phyloP scores from a whole-genome alignment of 495 filamentous ascomycete genomes.

The Xylaria nigripes region DNA sequence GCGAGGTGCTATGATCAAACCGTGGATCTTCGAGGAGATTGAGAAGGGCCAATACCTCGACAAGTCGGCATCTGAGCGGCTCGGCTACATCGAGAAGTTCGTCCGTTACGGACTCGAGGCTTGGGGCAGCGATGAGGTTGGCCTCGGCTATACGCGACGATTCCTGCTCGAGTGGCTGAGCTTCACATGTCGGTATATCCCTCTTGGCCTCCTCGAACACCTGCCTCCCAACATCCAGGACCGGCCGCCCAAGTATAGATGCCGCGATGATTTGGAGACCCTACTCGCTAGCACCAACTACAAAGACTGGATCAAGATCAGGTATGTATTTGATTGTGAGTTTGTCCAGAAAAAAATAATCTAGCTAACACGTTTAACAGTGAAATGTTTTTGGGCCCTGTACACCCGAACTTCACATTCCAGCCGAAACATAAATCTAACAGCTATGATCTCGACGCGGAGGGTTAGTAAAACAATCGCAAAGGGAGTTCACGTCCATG shows the following conservation, averaged over 20 bases:
- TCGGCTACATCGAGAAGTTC: slow-evolving; percentile 81
- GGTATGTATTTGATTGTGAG: slow-evolving; percentile 44
- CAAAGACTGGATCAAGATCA: slow-evolving; percentile 97
- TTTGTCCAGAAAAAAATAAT: no score
- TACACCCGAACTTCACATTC: slow-evolving; percentile 84
- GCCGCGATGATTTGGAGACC: slow-evolving; percentile 85
- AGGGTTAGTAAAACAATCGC: slow-evolving; percentile 34
- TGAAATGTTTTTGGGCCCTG: slow-evolving; percentile 95
- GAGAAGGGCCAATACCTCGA: slow-evolving; percentile 85
- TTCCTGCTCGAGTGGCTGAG: slow-evolving; percentile 94
- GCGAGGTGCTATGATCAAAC: slow-evolving; percentile 87
- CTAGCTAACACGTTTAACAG: slow-evolving; percentile 36
- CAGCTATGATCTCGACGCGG: slow-evolving; percentile 56
- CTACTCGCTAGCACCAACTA: slow-evolving; percentile 82
- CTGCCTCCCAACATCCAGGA: slow-evolving; percentile 83
- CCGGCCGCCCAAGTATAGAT: slow-evolving; percentile 71
- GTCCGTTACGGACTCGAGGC: slow-evolving; percentile 80
- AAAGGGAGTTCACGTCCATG: neutral
- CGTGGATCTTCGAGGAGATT: slow-evolving; percentile 98
- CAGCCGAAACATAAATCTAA: slow-evolving; percentile 98
- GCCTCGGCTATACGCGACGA: slow-evolving; percentile 75
- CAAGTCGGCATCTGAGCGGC: slow-evolving; percentile 79
- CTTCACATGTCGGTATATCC: slow-evolving; percentile 85
- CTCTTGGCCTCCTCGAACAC: slow-evolving; percentile 77
- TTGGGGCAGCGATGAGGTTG: slow-evolving; percentile 92